A percentile compares a stretch with the other conserved stretches of the same genome.
Conservation (phyloP, 108 stramenopile species). For the Cyclotella atomus region DNA sequence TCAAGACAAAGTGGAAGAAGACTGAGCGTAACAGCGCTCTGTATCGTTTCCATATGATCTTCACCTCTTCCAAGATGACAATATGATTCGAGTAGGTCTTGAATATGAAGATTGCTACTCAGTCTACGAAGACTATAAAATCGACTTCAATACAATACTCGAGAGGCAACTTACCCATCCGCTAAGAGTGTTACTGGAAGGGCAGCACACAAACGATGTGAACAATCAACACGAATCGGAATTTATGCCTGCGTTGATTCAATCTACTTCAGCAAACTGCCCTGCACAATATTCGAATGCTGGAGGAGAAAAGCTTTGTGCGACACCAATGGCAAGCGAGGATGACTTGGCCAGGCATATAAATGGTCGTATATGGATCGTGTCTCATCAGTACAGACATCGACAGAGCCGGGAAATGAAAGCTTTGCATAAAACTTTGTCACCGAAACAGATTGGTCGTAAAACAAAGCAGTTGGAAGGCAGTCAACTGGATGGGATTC, state of each 20-base stretch:
- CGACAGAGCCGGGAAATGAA: not conserved
- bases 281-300: not conserved
- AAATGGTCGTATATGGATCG: not conserved
- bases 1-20: conserved; percentile 2
- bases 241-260: not conserved
- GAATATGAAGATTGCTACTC: conserved; percentile 13
- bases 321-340: not conserved
- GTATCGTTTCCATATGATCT: conserved; percentile 7
- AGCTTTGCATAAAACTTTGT: not conserved
- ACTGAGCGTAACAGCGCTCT: not conserved
- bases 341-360: not conserved
- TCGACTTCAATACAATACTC: not conserved
- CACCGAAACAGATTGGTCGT: not conserved
- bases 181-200: not conserved
- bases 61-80: not conserved
- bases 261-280: not conserved
- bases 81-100: not conserved
- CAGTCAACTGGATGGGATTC: not conserved
- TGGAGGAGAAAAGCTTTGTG: not conserved
- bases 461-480: not conserved
- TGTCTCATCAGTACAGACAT: conserved; percentile 4
- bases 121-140: not conserved
- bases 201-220: not conserved
- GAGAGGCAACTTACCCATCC: not conserved
- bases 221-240: not conserved